Evolutionary conservation across 2,329 filamentous ascomycete genomes (phyloP).

Genomic region (Bipolaris victoriae): DNA sequence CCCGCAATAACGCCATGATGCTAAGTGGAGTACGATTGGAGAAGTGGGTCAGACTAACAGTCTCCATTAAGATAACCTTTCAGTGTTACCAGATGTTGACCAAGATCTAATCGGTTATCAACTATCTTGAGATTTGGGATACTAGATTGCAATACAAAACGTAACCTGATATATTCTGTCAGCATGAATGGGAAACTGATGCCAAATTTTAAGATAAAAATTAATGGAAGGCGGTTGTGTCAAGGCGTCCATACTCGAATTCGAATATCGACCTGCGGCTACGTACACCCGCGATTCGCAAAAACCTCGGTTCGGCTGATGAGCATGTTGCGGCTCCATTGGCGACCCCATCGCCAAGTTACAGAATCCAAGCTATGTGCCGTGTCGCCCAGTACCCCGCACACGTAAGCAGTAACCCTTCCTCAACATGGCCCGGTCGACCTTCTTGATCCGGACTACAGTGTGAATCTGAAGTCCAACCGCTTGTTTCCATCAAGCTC

Average conservation of each 20-base stretch:
- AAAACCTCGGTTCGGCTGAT: slow-evolving; percentile 1
- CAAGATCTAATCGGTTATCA: neutral
- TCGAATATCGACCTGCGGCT: neutral
- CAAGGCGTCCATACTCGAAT: neutral
- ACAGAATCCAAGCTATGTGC: neutral
- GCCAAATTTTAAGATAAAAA: neutral
- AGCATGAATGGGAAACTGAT: neutral
- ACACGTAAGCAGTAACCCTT: neutral
- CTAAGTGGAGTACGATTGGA: slow-evolving; percentile 1
- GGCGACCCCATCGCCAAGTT: neutral
- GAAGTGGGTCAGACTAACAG: slow-evolving; percentile 12
- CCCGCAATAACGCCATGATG: slow-evolving; percentile 19
- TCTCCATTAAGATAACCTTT: neutral
- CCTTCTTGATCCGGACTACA: slow-evolving; percentile 13
- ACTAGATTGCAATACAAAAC: neutral
- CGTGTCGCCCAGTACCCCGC: neutral
- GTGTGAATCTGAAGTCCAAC: slow-evolving; percentile 49
- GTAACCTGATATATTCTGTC: neutral
- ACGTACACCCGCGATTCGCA: neutral
- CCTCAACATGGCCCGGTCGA: neutral
- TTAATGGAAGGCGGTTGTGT: neutral
- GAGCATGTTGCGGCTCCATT: neutral
- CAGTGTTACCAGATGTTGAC: neutral
- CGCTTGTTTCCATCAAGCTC: slow-evolving; percentile 49
- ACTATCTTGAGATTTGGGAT: neutral